Percentiles rank a stretch among this genome's conserved stretches.
Conservation (phyloP, 371 early-diverging fungal genomes). For the Mucor mucedo region DNA sequence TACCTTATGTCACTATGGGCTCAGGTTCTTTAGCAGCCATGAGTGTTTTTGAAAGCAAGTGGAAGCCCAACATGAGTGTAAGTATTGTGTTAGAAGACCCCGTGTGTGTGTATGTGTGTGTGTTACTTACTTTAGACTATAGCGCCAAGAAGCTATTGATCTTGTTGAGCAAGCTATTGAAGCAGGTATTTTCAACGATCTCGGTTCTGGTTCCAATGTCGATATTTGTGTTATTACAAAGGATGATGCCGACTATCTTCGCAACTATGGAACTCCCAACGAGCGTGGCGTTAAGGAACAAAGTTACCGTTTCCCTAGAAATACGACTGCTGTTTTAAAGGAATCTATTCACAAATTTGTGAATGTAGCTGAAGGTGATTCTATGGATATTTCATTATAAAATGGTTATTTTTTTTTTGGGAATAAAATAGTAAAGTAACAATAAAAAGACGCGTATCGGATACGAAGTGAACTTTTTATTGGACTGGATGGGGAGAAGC, state of each 20-base stretch:
- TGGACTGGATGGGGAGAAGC: too few relatives aligned
- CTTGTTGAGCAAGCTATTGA: constrained; percentile 96
- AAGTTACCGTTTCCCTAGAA: constrained; percentile 67
- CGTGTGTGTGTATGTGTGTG: neutral
- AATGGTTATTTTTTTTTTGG: neutral
- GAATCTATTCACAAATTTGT: constrained; percentile 46
- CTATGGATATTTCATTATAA: constrained; percentile 57
- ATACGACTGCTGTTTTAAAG: constrained; percentile 57
- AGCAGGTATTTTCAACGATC: constrained; percentile 99
- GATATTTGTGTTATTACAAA: constrained; percentile 95
- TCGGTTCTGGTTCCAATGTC: constrained; percentile 99
- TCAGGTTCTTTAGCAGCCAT: constrained; percentile 98
- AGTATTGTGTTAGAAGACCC: constrained; percentile 3
- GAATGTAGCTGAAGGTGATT: constrained; percentile 50
- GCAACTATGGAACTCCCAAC: constrained; percentile 89
- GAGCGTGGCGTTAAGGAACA: constrained; percentile 87
- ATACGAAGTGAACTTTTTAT: too few relatives aligned
- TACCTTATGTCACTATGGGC: constrained; percentile 98
- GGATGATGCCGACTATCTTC: constrained; percentile 79
- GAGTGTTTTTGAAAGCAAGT: constrained; percentile 94
- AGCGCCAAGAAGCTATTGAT: constrained; percentile 93
- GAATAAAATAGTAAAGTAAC: too few relatives aligned
- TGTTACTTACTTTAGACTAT: constrained; percentile 1
- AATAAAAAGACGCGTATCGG: too few relatives aligned
- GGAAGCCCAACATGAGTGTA: constrained; percentile 86